phyloP scores from a whole-genome alignment of 257 asterid species.

The Ophiorrhiza pumila region DNA sequence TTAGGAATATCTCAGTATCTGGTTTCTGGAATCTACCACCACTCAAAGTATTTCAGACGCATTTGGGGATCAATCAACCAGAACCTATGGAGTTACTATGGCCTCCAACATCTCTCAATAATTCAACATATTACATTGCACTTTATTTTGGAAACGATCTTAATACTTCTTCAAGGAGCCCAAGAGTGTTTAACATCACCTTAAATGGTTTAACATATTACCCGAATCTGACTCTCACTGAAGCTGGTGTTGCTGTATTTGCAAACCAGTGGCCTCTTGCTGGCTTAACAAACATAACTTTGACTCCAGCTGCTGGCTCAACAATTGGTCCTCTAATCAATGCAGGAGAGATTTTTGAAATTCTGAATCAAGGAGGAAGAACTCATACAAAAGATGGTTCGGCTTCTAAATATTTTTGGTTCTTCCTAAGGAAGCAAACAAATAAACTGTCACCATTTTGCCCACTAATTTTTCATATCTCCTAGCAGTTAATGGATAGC shows the following conservation, averaged over 20 bases:
- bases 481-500: slow-evolving; percentile 2
- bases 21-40: slow-evolving; percentile 98
- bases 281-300: slow-evolving; percentile 66
- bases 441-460: neutral
- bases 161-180: slow-evolving; percentile 40
- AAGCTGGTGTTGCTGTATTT: slow-evolving; percentile 65
- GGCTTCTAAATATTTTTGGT: slow-evolving; percentile 1
- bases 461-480: neutral
- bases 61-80: slow-evolving; percentile 32
- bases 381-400: slow-evolving; percentile 85
- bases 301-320: slow-evolving; percentile 65
- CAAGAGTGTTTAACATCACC: slow-evolving; percentile 54
- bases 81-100: slow-evolving; percentile 58
- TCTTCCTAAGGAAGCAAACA: neutral
- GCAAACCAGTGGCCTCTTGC: slow-evolving; percentile 74
- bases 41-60: slow-evolving; percentile 54
- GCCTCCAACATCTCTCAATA: slow-evolving; percentile 61
- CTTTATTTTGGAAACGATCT: slow-evolving; percentile 77
- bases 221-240: slow-evolving; percentile 50
- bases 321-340: slow-evolving; percentile 72
- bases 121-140: slow-evolving; percentile 53
- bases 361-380: slow-evolving; percentile 63
- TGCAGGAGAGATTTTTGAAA: slow-evolving; percentile 80
- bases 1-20: slow-evolving; percentile 46
- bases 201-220: slow-evolving; percentile 62